Base-by-base conservation (phyloP, 1,139 yeast species). In the Nakaseomyces sp. region DNA sequence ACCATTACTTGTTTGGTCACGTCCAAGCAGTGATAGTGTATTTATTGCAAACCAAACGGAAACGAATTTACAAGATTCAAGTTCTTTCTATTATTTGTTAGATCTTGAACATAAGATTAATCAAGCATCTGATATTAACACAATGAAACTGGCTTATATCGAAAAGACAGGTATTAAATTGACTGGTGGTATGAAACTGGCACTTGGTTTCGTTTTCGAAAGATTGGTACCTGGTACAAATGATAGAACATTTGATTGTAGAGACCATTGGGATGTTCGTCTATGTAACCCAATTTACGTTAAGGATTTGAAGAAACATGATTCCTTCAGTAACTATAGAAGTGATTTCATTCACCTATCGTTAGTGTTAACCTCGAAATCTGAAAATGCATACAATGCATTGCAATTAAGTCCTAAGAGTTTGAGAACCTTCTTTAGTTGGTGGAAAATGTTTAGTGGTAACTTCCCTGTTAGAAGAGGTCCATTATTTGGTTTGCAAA, bases 381-480 rank as follows among this genome's bases (percentile, higher is more conserved):
- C 57, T 12, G 49, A 51, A 5, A 45, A 68, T 58, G 67, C 83
- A 1, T 77, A 76, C 54, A 89, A 88, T 63, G 73, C 88, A 1
- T 75, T 81, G 13, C 93, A 88, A 60, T 65, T 89, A 36, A 73
- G 95, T 0, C 96, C 96, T 0, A 64, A 71, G 32, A 72, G 82
- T 0, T 69, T 87, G 50, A 64, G 67, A 10, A 83, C 83, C 53
- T 89, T 89, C 67, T 77, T 76, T 55, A 65, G 67, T 33, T 91
- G 97, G 97, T 88, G 96, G 95, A 66, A 71, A 41, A 72, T 81
- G 44, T 78, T 91, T 56, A 77, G 81, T 20, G 77, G 85, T 38
- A 74, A 94, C 4, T 67, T 86, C 30, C 96, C 97, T 0, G 73
- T 86, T 3, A 73, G 87, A 47, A 72, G 74, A 36, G 97, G 97